Conservation (phyloP, 2,329 filamentous ascomycete species). For the Beauveria sp. region DNA sequence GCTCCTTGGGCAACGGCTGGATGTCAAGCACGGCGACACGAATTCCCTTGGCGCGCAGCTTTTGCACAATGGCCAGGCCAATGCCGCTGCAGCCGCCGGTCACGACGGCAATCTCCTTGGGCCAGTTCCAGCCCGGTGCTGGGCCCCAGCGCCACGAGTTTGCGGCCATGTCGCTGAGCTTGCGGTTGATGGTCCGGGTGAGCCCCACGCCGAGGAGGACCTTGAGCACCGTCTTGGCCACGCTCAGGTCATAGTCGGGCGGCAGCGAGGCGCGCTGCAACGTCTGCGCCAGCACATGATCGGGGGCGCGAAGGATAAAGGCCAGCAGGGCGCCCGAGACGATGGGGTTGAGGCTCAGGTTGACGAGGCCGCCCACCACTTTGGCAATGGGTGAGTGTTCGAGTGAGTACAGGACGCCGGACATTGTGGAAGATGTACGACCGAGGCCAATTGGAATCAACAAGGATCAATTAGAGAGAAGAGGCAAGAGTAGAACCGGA, state of each 20-base stretch:
- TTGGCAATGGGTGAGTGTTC: constrained; percentile 3
- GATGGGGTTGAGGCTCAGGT: background rate
- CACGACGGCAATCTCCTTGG: constrained; percentile 47
- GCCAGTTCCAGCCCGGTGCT: constrained; percentile 15
- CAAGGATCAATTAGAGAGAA: background rate
- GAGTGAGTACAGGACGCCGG: background rate
- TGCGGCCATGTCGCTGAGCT: constrained; percentile 12
- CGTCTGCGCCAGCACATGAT: background rate
- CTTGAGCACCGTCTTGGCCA: constrained; percentile 8
- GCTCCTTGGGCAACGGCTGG: constrained; percentile 9
- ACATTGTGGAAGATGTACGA: background rate
- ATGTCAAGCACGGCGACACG: constrained; percentile 65
- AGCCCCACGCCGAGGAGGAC: constrained; percentile 11
- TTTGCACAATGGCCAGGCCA: constrained; percentile 51
- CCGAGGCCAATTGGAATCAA: background rate
- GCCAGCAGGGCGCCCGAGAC: constrained; percentile 3
- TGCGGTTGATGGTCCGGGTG: constrained; percentile 12
- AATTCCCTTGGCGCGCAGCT: constrained; percentile 51
- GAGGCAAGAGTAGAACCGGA: no score
- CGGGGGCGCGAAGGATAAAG: background rate
- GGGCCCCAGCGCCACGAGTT: constrained; percentile 13
- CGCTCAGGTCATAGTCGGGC: background rate
- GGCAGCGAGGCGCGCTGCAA: constrained; percentile 7
- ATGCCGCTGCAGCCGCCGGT: constrained; percentile 67
- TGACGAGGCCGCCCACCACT: background rate